Evolutionary conservation across 2,329 filamentous ascomycete species (phyloP), one percentile per base, ranked within the genome.

Genomic region (Exophiala sp.): DNA sequence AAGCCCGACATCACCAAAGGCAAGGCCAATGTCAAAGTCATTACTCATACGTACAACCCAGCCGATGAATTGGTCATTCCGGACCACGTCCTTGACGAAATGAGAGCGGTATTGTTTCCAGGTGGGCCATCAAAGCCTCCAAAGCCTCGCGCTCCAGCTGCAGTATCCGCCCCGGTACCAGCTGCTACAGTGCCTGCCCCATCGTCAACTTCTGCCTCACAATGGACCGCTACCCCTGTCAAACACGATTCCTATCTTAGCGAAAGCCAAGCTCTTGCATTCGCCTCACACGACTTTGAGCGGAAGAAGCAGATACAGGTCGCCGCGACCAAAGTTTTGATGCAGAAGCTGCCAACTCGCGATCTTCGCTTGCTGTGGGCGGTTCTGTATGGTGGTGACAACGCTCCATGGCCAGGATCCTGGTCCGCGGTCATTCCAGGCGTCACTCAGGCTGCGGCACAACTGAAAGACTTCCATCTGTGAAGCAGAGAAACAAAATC

Each of bases 341-440:
- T 55, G 52, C 51, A 53, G 44, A 58, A 52, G 30, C 49, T 58
- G 5, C 55, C 54, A 9, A 54, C 46, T 19, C 51, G 50, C 10
- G 54, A 58, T 21, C 39, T 57, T 19, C 35, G 54, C 18, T 47
- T 58, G 13, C 41, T 58, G 13, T 58, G 56, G 56, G 56, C 56
- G 11, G 29, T 58, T 10, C 39, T 58, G 14, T 53, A 57, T 21
- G 54, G 56, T 9, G 56, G 56, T 19, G 53, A 55, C 4, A 24
- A 50, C 34, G 48, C 51, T 4, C 47, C 50, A 2, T 56, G 54
- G 54, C 54, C 54, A 24, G 54, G 50, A 24, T 53, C 47, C 6
- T 37, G 38, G 27, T 53, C 54, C 13, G 29, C 32, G 2, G 41
- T 56, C 29, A 56, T 56, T 16, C 54, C 50, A 3, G 50, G 50